Percentiles rank a stretch among this genome's conserved stretches.
These are phyloP conservation scores for Chloromonas sp. DNA, from an alignment of 163 green algal genomes.

Conservation along the genomic window DNA sequence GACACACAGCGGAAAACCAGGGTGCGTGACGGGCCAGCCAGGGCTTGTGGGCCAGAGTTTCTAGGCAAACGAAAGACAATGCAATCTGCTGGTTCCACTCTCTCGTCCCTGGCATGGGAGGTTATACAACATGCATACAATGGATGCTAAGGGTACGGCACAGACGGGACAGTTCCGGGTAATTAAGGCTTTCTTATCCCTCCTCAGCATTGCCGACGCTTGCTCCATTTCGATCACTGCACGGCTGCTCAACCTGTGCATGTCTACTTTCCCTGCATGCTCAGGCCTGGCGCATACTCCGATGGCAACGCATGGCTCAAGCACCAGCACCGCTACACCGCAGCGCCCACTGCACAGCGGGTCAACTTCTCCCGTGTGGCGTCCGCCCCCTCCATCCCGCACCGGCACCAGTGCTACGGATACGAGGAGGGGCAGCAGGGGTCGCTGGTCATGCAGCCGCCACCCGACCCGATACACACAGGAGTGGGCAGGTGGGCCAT, in stretches of 20 bases:
- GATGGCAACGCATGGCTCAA: conserved; percentile 21
- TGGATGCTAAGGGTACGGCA: not conserved
- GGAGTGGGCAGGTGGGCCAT: conserved; percentile 4
- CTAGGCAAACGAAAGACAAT: no score
- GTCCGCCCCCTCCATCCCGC: conserved; percentile 29
- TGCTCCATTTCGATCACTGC: not conserved
- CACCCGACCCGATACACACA: conserved; percentile 10
- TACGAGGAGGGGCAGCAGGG: conserved; percentile 20
- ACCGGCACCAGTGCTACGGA: conserved; percentile 28
- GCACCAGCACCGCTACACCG: conserved; percentile 8
- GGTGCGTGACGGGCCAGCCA: not conserved
- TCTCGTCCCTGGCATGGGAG: no score
- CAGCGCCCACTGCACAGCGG: conserved; percentile 3
- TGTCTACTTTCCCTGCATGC: no score
- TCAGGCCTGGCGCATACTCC: conserved; percentile 12
- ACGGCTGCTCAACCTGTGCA: not conserved
- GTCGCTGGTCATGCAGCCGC: conserved; percentile 27
- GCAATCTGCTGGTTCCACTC: no score
- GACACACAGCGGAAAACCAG: not conserved
- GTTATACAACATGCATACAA: no score
- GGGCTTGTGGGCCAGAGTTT: not conserved
- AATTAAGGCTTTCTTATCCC: not conserved
- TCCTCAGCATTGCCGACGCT: not conserved
- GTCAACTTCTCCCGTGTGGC: not conserved
- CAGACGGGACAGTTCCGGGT: not conserved